phyloP scores from a whole-genome alignment of 805 yeast genomes.

The Monosporozyma solicola region DNA sequence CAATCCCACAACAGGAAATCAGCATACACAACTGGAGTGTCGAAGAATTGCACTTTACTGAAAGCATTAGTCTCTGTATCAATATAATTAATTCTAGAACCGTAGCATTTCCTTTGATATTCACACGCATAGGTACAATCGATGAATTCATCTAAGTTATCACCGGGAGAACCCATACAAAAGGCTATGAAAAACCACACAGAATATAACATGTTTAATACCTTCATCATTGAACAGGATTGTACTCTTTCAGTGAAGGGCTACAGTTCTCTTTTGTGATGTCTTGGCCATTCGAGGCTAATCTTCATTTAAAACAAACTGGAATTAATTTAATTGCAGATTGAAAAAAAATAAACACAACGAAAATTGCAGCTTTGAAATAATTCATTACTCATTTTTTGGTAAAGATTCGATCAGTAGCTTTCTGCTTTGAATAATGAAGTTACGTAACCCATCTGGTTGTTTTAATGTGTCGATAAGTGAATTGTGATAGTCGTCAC shows the following conservation, averaged over 20 bases:
- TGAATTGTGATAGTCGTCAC: not conserved
- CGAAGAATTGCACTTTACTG: slow-evolving; percentile 15
- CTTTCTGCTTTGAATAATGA: not conserved
- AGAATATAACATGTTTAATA: not conserved
- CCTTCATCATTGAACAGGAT: not conserved
- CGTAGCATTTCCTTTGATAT: slow-evolving; percentile 16
- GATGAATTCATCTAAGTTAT: slow-evolving; percentile 46
- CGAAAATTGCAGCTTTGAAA: too few relatives aligned
- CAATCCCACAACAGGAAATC: slow-evolving; percentile 63
- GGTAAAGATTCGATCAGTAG: not conserved
- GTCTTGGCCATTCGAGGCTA: too few relatives aligned
- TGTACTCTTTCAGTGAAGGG: too few relatives aligned
- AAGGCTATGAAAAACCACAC: not conserved
- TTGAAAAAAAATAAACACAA: too few relatives aligned
- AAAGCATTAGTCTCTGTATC: slow-evolving; percentile 21
- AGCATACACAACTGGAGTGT: slow-evolving; percentile 30
- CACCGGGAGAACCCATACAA: slow-evolving; percentile 47
- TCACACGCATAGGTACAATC: slow-evolving; percentile 49
- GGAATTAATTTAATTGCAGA: too few relatives aligned
- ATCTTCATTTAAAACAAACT: too few relatives aligned
- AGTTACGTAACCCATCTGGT: not conserved
- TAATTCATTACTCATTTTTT: not conserved
- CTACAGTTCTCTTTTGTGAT: too few relatives aligned
- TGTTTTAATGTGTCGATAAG: not conserved
- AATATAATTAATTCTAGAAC: slow-evolving; percentile 13